These are phyloP conservation scores for Leccinum subtestaceum DNA, from an alignment of 768 basidiomycete species.

Conservation along the genomic window DNA sequence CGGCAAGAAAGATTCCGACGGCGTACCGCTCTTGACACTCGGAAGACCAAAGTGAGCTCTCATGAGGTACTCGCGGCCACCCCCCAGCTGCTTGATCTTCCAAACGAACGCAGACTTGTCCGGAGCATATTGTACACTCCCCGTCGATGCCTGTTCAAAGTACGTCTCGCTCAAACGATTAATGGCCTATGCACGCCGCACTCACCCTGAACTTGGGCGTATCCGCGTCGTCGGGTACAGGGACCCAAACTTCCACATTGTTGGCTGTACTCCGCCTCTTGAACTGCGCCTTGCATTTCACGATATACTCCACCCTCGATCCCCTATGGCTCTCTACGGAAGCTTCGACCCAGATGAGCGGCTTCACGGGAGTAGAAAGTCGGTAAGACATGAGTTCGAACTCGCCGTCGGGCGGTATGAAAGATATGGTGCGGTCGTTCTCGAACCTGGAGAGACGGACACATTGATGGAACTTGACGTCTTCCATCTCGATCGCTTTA, in stretches of 20 bases:
- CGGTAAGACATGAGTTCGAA: slow-evolving; percentile 99
- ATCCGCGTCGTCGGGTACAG: slow-evolving; percentile 98
- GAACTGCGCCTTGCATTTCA: slow-evolving; percentile 96
- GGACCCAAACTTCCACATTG: slow-evolving; percentile 98
- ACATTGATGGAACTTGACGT: slow-evolving; percentile 99
- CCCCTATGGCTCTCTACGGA: slow-evolving; percentile 93
- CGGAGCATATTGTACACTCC: slow-evolving; percentile 93
- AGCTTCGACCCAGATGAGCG: slow-evolving; percentile 92
- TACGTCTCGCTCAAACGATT: background rate
- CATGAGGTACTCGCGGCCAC: slow-evolving; percentile 96
- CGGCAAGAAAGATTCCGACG: background rate
- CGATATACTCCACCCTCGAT: slow-evolving; percentile 93
- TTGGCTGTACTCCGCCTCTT: slow-evolving; percentile 95
- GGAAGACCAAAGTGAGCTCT: slow-evolving; percentile 97
- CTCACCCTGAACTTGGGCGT: slow-evolving; percentile 91
- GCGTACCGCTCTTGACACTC: slow-evolving; percentile 84
- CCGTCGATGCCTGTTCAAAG: slow-evolving; percentile 75
- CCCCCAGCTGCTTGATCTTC: slow-evolving; percentile 98
- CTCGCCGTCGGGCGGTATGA: slow-evolving; percentile 98
- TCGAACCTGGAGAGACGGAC: slow-evolving; percentile 96
- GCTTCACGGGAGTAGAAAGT: slow-evolving; percentile 95
- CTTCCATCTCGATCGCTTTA: slow-evolving; percentile 99
- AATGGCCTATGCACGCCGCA: background rate
- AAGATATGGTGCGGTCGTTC: slow-evolving; percentile 97
- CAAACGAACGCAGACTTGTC: slow-evolving; percentile 98